Evolutionary conservation across 1,284 basidiomycete species (phyloP).

Genomic region (Rhodotorula glutinis): DNA sequence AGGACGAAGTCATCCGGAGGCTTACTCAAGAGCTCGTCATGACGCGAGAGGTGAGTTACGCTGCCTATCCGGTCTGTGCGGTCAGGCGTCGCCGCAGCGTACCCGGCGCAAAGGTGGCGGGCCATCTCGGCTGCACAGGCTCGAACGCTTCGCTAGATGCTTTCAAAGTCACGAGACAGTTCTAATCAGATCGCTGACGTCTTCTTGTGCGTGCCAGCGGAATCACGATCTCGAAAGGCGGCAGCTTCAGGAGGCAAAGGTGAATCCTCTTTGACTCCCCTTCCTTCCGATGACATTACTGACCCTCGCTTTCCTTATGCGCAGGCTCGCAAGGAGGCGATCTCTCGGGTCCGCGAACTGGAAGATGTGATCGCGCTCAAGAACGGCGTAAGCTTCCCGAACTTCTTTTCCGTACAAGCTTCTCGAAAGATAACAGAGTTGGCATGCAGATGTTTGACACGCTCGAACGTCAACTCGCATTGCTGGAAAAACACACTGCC

Average conservation of each 20-base stretch:
- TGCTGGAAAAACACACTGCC: conserved; percentile 11
- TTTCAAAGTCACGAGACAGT: too few relatives aligned
- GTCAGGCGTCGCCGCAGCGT: too few relatives aligned
- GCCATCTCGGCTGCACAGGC: neutral
- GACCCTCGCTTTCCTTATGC: too few relatives aligned
- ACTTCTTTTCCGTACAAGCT: too few relatives aligned
- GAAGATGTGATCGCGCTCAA: conserved; percentile 22
- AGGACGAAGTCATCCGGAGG: conserved; percentile 17
- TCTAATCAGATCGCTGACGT: too few relatives aligned
- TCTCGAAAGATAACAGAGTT: too few relatives aligned
- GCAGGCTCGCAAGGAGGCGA: conserved; percentile 15
- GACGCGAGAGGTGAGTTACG: conserved; percentile 15
- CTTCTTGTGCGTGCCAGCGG: neutral
- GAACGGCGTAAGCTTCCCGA: conserved; percentile 12
- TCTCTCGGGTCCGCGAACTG: conserved; percentile 18
- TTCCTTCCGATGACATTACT: too few relatives aligned
- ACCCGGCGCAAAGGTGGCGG: too few relatives aligned
- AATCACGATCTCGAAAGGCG: conserved; percentile 11
- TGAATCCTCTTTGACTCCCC: neutral
- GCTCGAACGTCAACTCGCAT: conserved; percentile 9
- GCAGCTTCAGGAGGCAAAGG: too few relatives aligned
- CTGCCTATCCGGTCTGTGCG: neutral
- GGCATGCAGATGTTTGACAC: conserved; percentile 18
- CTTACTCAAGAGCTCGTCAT: conserved; percentile 12
- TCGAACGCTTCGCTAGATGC: too few relatives aligned